phyloP scores from a whole-genome alignment of 1,139 yeast species.

The Taphrina confusa region DNA sequence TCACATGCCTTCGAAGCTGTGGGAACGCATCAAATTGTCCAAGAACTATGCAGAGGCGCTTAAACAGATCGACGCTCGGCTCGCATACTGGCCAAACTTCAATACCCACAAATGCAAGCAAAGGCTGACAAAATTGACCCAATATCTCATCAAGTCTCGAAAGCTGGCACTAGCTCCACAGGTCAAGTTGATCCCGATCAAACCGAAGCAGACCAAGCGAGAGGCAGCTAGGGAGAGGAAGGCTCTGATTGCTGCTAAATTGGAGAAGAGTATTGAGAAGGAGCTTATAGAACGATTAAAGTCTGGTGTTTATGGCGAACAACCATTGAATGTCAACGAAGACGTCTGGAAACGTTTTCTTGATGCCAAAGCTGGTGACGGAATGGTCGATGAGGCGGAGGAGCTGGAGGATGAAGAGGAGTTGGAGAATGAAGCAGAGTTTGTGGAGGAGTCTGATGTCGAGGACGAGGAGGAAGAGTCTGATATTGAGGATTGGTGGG shows the following conservation, averaged over 20 bases:
- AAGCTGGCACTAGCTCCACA: slow-evolving; percentile 87
- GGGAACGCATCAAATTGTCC: slow-evolving; percentile 90
- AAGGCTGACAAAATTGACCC: slow-evolving; percentile 88
- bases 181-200: slow-evolving; percentile 86
- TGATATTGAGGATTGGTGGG: slow-evolving; percentile 36
- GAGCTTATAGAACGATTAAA: slow-evolving; percentile 90
- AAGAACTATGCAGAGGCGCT: slow-evolving; percentile 86
- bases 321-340: slow-evolving; percentile 94
- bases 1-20: slow-evolving; percentile 85
- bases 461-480: slow-evolving; percentile 34
- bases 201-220: slow-evolving; percentile 90
- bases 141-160: slow-evolving; percentile 94
- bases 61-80: slow-evolving; percentile 79
- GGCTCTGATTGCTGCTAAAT: slow-evolving; percentile 93
- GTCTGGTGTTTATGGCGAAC: slow-evolving; percentile 97
- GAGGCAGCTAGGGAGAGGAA: slow-evolving; percentile 93
- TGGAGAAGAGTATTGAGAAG: slow-evolving; percentile 93
- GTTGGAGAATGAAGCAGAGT: slow-evolving; percentile 33
- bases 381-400: slow-evolving; percentile 64
- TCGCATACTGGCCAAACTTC: slow-evolving; percentile 90
- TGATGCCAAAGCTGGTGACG: slow-evolving; percentile 64
- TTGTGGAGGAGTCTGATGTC: slow-evolving; percentile 33
- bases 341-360: slow-evolving; percentile 92
- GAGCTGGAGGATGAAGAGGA: slow-evolving; percentile 60
- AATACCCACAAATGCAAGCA: slow-evolving; percentile 92